phyloP scores from a whole-genome alignment of 2,329 filamentous ascomycete species.

The Teratosphaeria gauchensis region DNA sequence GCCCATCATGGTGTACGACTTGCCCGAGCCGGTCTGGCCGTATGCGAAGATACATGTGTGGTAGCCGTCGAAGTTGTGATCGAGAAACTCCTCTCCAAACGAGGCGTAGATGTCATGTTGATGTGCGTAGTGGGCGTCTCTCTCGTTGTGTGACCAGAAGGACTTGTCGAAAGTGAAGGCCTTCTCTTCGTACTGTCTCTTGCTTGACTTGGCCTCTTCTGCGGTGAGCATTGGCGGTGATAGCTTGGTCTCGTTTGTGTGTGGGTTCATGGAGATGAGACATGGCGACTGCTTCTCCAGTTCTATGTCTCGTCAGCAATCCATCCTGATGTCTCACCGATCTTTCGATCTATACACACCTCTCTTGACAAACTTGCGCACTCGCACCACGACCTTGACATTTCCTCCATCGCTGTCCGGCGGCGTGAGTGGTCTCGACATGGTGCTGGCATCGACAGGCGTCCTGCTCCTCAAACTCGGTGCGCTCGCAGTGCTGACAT shows the following conservation, averaged over 20 bases:
- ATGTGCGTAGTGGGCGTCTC: conserved; percentile 75
- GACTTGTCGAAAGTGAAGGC: conserved; percentile 94
- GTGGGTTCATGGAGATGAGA: conserved; percentile 83
- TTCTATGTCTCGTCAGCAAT: conserved; percentile 47
- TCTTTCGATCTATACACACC: conserved; percentile 21
- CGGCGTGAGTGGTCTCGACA: conserved; percentile 23
- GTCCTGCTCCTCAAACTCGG: conserved; percentile 35
- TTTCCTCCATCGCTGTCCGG: conserved; percentile 35
- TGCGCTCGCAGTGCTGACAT: conserved; percentile 31
- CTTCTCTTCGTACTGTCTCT: conserved; percentile 77
- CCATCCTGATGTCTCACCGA: conserved; percentile 6
- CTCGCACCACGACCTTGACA: conserved; percentile 43
- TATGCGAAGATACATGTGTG: conserved; percentile 99
- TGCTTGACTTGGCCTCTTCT: conserved; percentile 41
- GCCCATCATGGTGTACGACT: conserved; percentile 98
- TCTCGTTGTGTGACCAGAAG: conserved; percentile 84
- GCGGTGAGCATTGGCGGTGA: conserved; percentile 46
- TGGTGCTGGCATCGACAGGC: conserved; percentile 19
- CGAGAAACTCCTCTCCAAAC: conserved; percentile 89
- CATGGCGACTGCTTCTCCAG: conserved; percentile 71
- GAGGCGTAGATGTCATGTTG: conserved; percentile 93
- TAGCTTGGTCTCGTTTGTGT: conserved; percentile 75
- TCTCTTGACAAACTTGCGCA: conserved; percentile 38
- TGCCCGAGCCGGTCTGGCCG: conserved; percentile 92
- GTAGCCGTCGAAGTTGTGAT: conserved; percentile 99